Conservation (phyloP, 2,329 filamentous ascomycete species). For the Periconia digitata region DNA sequence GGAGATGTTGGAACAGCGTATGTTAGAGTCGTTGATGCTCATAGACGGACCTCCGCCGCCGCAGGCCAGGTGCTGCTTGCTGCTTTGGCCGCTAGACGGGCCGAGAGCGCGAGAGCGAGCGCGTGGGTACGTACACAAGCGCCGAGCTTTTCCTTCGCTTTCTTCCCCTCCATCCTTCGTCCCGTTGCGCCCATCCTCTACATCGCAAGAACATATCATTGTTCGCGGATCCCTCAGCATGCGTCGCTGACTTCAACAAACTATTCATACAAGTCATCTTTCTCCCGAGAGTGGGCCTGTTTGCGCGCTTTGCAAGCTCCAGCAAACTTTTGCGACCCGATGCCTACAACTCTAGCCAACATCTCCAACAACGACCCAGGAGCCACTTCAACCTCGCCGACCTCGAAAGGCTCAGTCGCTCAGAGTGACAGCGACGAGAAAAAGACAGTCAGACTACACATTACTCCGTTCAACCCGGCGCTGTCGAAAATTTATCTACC, state of each 20-base stretch:
- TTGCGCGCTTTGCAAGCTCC: conserved; percentile 12
- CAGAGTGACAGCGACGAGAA: conserved; percentile 18
- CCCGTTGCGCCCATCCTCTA: conserved; percentile 14
- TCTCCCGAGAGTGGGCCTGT: conserved; percentile 2
- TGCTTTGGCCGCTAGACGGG: conserved; percentile 17
- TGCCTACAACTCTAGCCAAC: conserved; percentile 36
- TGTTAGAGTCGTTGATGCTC: conserved; percentile 4
- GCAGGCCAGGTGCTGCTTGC: conserved; percentile 11
- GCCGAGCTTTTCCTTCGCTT: conserved; percentile 35
- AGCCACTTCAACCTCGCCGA: conserved; percentile 42
- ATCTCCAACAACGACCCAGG: conserved; percentile 12
- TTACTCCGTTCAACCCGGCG: conserved; percentile 78
- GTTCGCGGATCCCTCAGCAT: conserved; percentile 9
- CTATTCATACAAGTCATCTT: neutral
- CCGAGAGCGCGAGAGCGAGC: too few species aligned
- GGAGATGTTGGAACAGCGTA: neutral
- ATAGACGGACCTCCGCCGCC: conserved; percentile 4
- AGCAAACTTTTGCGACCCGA: conserved; percentile 24
- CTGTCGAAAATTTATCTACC: conserved; percentile 74
- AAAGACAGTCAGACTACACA: conserved; percentile 68
- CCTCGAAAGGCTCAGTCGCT: conserved; percentile 22
- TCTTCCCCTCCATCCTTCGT: conserved; percentile 27
- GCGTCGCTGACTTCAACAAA: conserved; percentile 5
- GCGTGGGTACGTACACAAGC: conserved; percentile 12
- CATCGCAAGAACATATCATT: neutral